Evolutionary conservation across 306 rosid genomes (phyloP).

Genomic region (Citrullus colocynthis): DNA sequence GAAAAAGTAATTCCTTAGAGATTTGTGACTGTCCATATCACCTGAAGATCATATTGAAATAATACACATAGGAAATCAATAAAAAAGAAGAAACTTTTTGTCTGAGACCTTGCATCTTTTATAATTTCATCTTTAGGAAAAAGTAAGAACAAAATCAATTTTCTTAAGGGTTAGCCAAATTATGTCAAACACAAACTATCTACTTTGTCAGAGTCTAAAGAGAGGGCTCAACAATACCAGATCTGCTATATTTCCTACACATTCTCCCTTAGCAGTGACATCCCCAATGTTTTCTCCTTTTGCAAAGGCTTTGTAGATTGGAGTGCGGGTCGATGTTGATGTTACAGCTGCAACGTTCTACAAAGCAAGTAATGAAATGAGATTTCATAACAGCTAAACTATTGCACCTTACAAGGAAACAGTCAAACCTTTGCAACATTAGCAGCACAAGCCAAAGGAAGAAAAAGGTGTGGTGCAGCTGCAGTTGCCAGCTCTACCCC

Average conservation of each 20-base stretch:
- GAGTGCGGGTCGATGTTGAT: conserved; percentile 95
- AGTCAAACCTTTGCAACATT: conserved; percentile 70
- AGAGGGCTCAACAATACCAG: conserved; percentile 50
- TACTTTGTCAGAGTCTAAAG: neutral
- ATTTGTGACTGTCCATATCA: neutral
- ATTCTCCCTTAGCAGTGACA: conserved; percentile 98
- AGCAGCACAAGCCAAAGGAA: conserved; percentile 98
- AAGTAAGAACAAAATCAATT: neutral
- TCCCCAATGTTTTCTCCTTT: conserved; percentile 98
- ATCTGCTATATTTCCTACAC: conserved; percentile 94
- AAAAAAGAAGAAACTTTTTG: neutral
- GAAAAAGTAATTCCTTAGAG: neutral
- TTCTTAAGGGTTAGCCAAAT: neutral
- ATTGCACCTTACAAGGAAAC: neutral
- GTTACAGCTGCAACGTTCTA: conserved; percentile 98
- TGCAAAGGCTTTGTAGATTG: conserved; percentile 97
- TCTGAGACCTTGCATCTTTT: neutral
- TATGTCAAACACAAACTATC: neutral
- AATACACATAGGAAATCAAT: neutral
- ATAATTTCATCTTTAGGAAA: neutral
- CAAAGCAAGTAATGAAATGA: conserved; percentile 18
- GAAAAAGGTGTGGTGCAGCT: conserved; percentile 82
- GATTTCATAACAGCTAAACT: conserved; percentile 5
- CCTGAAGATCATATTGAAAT: neutral
- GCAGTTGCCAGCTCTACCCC: conserved; percentile 91